Evolutionary conservation across 2,329 filamentous ascomycete species (phyloP), one percentile per base, ranked within the genome.

Genomic region (Epichloe typhina): DNA sequence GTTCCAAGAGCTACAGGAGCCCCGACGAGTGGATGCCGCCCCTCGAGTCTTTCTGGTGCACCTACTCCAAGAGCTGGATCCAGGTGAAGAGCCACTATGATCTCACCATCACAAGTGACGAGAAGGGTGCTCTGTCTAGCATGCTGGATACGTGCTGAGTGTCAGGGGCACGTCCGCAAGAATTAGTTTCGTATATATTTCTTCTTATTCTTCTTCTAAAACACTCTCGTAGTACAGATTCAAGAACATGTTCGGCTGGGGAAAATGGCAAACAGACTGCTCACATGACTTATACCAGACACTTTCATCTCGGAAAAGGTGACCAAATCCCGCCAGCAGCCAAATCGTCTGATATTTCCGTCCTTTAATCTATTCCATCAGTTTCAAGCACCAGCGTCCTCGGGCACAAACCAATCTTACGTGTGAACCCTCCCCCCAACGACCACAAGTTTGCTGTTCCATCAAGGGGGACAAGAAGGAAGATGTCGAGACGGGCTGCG

Each of bases 11-110:
- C n/a, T 86, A 89, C 64, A 69, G 73, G 56, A 80, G 81, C 49
- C 86, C 87, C 0, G 87, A 90, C 61, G 64, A 69, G 11, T 94
- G 87, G 86, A 84, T 88, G 70, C 88, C 86, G 12, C 75, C 82
- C 0, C 68, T 86, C 53, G 59, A 71, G 64, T 75, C 68, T 55
- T 91, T 87, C 68, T 78, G 86, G 65, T 93, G 88, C 76, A 83
- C 78, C 31, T 93, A 94, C 61, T 83, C 86, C 13, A 75, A 77
- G 62, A 80, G 82, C 62, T 94, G 84, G 83, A 75, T 91, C 40
- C 76, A 80, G 61, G 86, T 94, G 57, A 94, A 93, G 79, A 78
- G 73, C 59, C 77, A 80, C 59, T 93, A 84, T 64, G 64, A 63
- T 1, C 67, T 94, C 57, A 83, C 76, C 15, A 71, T 93, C 54